A percentile compares a stretch with the other conserved stretches of the same genome.
Evolutionary conservation across 163 green algal species (phyloP).

Genomic region (Chlamydomonas reinhardtii): DNA sequence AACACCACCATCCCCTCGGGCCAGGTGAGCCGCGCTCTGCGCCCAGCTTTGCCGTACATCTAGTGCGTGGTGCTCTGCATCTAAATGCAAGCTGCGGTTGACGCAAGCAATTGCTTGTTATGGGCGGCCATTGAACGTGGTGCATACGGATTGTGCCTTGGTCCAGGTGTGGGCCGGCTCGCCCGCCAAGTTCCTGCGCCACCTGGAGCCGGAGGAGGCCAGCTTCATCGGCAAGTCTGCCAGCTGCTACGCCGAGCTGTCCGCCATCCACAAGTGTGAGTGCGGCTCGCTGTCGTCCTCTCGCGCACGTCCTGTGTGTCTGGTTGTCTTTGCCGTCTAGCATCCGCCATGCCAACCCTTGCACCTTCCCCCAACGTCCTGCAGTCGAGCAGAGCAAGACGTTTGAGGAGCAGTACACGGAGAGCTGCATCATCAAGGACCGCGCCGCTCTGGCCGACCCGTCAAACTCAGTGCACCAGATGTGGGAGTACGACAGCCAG

Average conservation of each 20-base stretch:
- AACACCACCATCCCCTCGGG: conserved; percentile 67
- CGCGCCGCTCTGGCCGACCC: conserved; percentile 50
- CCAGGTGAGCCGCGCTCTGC: conserved; percentile 61
- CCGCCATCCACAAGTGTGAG: conserved; percentile 60
- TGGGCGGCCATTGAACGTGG: no score
- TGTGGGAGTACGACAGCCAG: conserved; percentile 60
- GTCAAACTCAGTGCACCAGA: conserved; percentile 66
- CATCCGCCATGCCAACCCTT: no score
- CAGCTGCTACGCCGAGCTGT: conserved; percentile 83
- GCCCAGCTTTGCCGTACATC: no score
- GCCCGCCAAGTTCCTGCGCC: conserved; percentile 90
- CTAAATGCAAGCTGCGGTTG: no score
- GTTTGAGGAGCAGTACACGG: conserved; percentile 79
- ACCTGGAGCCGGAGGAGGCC: conserved; percentile 87
- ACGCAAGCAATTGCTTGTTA: no score
- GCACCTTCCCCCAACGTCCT: no score
- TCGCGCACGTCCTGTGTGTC: no score
- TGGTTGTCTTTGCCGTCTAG: no score
- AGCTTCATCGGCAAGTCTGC: conserved; percentile 87
- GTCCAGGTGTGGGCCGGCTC: conserved; percentile 89
- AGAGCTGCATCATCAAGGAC: conserved; percentile 66
- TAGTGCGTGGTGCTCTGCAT: no score
- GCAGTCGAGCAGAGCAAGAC: conserved; percentile 78
- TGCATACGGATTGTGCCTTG: no score
- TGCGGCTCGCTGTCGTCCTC: no score